Evolutionary conservation across 2,329 filamentous ascomycete genomes (phyloP).

Genomic region (Ophiostoma himal-ulmi): DNA sequence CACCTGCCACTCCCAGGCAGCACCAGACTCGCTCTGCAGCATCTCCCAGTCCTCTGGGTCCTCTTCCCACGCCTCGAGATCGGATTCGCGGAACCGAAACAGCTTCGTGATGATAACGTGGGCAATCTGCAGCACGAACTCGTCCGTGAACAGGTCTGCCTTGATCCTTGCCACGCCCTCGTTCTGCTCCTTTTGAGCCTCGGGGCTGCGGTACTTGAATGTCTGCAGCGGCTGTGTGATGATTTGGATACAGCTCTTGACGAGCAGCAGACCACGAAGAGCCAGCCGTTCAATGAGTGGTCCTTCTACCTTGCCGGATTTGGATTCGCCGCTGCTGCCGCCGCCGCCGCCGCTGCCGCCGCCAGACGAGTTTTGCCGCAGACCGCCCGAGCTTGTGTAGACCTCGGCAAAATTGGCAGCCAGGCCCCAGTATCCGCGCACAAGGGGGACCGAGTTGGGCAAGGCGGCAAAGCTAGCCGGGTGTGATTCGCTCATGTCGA

Average conservation of each 20-base stretch:
- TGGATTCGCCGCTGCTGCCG: slow-evolving; percentile 35
- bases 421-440: slow-evolving; percentile 79
- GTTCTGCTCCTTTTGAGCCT: slow-evolving; percentile 70
- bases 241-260: slow-evolving; percentile 79
- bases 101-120: slow-evolving; percentile 80
- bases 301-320: slow-evolving; percentile 48
- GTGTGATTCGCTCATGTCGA: slow-evolving; percentile 75
- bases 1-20: slow-evolving; percentile 87
- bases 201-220: slow-evolving; percentile 72
- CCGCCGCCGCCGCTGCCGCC: slow-evolving; percentile 31
- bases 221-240: slow-evolving; percentile 73
- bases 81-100: slow-evolving; percentile 77
- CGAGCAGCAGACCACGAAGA: slow-evolving; percentile 73
- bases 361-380: slow-evolving; percentile 40
- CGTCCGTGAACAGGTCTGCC: slow-evolving; percentile 65
- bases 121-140: slow-evolving; percentile 74
- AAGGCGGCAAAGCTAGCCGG: slow-evolving; percentile 77
- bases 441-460: slow-evolving; percentile 70
- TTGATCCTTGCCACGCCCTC: slow-evolving; percentile 65
- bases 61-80: slow-evolving; percentile 87
- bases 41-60: slow-evolving; percentile 95
- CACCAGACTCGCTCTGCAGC: slow-evolving; percentile 75
- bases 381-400: slow-evolving; percentile 58
- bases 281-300: slow-evolving; percentile 71
- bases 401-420: slow-evolving; percentile 70